Base-by-base conservation (phyloP, 1,284 basidiomycete genomes). In the Malassezia restricta region DNA sequence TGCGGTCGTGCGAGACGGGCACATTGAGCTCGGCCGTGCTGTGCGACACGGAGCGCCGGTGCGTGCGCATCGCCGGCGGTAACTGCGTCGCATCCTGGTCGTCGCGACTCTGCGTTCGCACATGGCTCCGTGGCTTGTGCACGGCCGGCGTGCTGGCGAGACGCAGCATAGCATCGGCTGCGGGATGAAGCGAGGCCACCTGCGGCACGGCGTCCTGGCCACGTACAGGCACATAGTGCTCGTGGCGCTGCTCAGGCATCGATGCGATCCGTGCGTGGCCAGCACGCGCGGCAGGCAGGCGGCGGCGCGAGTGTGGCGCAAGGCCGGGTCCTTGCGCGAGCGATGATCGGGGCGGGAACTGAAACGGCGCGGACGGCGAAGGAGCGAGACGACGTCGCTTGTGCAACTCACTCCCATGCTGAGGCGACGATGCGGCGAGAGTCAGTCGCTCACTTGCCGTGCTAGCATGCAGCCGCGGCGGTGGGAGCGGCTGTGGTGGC, bases 1-100 rank as follows among this genome's bases (percentile, higher is more conserved):
- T 43, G 3, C 48, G 53, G n/a, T 50, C 48, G 24, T 50, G 47
- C 15, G 52, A 54, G 14, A 43, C 37, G 15, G 51, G 51, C 14
- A 42, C 15, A 4, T 15, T 24, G 20, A 40, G 39, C 6, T 46
- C 49, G 35, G 32, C 28, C 11, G 28, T 30, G 41, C 45, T 40
- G 31, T 54, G 41, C 12, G 52, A 54, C 5, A 49, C 15, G 27
- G 40, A 43, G 14, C 52, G 52, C 9, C 47, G 47, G 31, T 54
- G 52, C 24, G 6, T 35, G 29, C 43, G 44, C 6, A 30, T 15
- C 12, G 24, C 29, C 5, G 31, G 43, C 43, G 11, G 33, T 35
- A 15, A 15, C 33, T 2, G 33, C 11, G 3, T 11, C 33, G 15
- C 11, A 5, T n/a, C 31, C 32, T 27, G 6, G 8, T 6, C 12